Conservation (phyloP, 148 eudicot species). For the Rhododendron ferrugineum region DNA sequence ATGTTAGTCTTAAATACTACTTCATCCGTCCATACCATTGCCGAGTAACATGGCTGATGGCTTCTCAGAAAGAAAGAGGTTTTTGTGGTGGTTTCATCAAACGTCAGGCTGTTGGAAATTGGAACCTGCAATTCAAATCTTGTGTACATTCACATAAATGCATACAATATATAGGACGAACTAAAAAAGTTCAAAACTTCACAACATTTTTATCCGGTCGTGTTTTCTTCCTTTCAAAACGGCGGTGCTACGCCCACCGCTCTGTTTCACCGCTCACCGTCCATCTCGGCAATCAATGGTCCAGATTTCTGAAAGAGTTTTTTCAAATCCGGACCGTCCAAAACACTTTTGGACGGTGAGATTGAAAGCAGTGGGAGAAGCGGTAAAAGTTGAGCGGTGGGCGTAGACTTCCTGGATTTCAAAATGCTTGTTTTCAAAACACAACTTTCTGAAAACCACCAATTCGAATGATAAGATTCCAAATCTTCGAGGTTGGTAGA, state of each 20-base stretch:
- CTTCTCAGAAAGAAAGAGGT: not conserved
- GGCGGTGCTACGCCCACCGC: too few relatives aligned
- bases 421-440: not conserved
- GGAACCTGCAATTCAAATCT: not conserved
- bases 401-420: not conserved
- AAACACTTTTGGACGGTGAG: too few relatives aligned
- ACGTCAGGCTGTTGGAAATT: conserved; percentile 4
- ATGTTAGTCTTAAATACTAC: not conserved
- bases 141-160: not conserved
- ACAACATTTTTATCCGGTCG: not conserved
- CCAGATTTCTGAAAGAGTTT: too few relatives aligned
- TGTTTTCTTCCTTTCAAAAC: not conserved
- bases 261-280: too few relatives aligned
- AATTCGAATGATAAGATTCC: not conserved
- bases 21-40: not conserved
- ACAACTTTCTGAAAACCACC: not conserved
- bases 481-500: not conserved
- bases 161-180: not conserved
- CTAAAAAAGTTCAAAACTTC: not conserved
- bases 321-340: too few relatives aligned
- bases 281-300: too few relatives aligned
- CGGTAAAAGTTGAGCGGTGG: too few relatives aligned
- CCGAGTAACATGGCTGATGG: conserved; percentile 5
- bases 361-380: too few relatives aligned
- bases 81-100: not conserved